Conservation (phyloP, 2,329 filamentous ascomycete genomes). For the Penicillium sp. region DNA sequence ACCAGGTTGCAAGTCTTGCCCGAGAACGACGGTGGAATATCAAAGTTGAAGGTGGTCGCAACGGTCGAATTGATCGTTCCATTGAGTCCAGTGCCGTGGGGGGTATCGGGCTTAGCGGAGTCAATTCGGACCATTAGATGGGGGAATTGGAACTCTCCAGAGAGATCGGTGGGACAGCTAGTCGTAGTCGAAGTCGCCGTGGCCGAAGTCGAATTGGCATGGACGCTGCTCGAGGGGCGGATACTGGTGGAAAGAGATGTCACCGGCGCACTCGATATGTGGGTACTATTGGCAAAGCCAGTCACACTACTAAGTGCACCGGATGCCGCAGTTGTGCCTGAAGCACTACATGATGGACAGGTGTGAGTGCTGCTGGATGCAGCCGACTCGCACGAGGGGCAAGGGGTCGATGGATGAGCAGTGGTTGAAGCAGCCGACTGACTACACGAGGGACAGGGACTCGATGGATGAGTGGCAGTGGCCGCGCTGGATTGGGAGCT, state of each 20-base stretch:
- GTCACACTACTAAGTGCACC: no score
- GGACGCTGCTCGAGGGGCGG: not conserved
- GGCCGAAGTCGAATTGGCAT: not conserved
- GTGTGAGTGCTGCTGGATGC: not conserved
- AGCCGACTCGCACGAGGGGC: not conserved
- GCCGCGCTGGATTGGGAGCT: not conserved
- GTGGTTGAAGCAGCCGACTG: not conserved
- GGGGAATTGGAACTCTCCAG: slow-evolving; percentile 61
- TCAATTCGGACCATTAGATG: slow-evolving; percentile 68
- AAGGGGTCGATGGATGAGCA: not conserved
- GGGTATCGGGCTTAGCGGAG: slow-evolving; percentile 58
- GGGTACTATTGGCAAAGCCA: not conserved
- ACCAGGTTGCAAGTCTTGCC: slow-evolving; percentile 68
- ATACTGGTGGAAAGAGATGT: not conserved
- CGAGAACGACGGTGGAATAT: slow-evolving; percentile 60
- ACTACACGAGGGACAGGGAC: not conserved
- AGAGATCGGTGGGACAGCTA: slow-evolving; percentile 55
- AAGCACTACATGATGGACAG: not conserved
- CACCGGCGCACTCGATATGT: not conserved
- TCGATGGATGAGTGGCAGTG: not conserved
- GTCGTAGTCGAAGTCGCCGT: slow-evolving; percentile 11
- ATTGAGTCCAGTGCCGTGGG: slow-evolving; percentile 61
- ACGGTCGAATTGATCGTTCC: slow-evolving; percentile 61
- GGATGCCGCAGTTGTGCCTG: not conserved
- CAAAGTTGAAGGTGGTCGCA: slow-evolving; percentile 72